phyloP scores from a whole-genome alignment of 495 filamentous ascomycete genomes.

The Chaetomium tenue region DNA sequence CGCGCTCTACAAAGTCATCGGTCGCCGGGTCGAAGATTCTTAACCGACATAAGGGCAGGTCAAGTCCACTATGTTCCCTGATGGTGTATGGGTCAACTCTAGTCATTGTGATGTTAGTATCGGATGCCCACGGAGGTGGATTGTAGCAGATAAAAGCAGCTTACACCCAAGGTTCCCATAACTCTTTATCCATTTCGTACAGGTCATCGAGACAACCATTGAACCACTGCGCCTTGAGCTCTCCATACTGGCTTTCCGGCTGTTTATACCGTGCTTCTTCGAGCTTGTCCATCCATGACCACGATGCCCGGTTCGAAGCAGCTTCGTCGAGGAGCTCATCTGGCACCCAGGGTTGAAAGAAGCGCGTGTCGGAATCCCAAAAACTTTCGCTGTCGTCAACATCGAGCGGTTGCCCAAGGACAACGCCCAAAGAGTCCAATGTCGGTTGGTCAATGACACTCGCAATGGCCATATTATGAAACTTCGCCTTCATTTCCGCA shows the following conservation, averaged over 20 bases:
- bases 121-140: neutral
- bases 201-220: neutral
- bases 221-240: neutral
- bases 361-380: neutral
- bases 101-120: neutral
- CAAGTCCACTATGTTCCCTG: neutral
- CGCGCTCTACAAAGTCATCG: neutral
- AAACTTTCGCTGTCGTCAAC: neutral
- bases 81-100: neutral
- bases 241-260: neutral
- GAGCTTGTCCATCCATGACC: neutral
- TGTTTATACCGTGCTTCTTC: neutral
- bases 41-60: no score
- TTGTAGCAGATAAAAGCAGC: neutral
- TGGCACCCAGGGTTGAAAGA: slow-evolving; percentile 1
- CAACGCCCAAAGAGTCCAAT: neutral
- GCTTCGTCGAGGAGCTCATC: neutral
- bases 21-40: neutral
- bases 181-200: neutral
- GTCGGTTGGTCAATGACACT: neutral
- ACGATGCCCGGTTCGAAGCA: neutral
- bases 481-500: neutral
- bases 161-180: neutral
- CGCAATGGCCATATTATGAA: neutral
- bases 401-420: neutral